A percentile compares a stretch with the other conserved stretches of the same genome.
Conservation (phyloP, 2,329 filamentous ascomycete genomes). For the Ciborinia camelliae region DNA sequence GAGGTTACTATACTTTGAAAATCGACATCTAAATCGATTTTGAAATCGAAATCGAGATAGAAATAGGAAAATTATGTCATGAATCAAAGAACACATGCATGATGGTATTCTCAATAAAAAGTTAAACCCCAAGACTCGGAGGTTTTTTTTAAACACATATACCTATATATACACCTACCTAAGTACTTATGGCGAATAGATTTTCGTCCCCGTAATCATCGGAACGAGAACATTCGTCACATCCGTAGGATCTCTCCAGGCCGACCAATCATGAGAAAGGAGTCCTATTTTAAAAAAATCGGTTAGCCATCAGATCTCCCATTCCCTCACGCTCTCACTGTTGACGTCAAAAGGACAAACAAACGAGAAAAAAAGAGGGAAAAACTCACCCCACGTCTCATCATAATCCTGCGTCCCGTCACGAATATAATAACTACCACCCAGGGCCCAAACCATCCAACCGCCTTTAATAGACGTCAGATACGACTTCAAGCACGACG, state of each 20-base stretch:
- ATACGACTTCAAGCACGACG: constrained; percentile 46
- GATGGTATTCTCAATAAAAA: too few relatives aligned
- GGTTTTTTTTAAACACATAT: too few relatives aligned
- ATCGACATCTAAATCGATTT: too few relatives aligned
- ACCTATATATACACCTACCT: too few relatives aligned
- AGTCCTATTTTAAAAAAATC: constrained; percentile 1
- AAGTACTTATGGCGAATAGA: constrained; percentile 12
- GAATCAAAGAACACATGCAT: too few relatives aligned
- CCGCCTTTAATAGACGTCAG: constrained; percentile 42
- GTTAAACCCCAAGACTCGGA: too few relatives aligned
- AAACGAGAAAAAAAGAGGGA: not conserved
- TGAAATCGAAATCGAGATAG: too few relatives aligned
- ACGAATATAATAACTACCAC: constrained; percentile 56
- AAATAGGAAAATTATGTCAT: too few relatives aligned
- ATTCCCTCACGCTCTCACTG: not conserved
- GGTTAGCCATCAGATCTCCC: not conserved
- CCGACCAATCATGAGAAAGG: constrained; percentile 15
- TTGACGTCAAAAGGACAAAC: too few relatives aligned
- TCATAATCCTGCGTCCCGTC: constrained; percentile 52
- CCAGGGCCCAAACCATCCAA: constrained; percentile 59
- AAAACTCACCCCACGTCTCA: constrained; percentile 54
- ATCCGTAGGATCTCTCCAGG: constrained; percentile 12
- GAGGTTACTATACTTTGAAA: too few relatives aligned
- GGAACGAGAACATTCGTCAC: not conserved
- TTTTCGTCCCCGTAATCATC: constrained; percentile 17